Evolutionary conservation across 139 green algal genomes (phyloP).

Genomic region (Chlorella sorokiniana): DNA sequence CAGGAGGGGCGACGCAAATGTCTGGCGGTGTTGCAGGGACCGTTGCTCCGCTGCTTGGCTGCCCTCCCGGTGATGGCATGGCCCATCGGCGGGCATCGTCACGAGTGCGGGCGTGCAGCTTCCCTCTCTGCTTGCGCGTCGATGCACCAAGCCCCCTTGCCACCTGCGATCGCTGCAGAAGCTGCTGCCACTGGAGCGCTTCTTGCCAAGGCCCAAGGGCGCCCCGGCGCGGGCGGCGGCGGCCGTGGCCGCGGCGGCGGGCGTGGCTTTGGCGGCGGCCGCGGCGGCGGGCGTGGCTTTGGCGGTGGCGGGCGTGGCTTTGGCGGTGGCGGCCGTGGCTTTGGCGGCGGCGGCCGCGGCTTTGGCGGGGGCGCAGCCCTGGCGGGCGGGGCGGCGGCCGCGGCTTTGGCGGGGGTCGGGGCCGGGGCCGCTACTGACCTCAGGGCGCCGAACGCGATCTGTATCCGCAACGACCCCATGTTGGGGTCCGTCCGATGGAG

Average conservation of each 20-base stretch:
- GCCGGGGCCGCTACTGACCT: conserved; percentile 3
- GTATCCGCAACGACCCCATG: too few relatives aligned
- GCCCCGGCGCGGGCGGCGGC: conserved; percentile 37
- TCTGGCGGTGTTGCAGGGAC: background rate
- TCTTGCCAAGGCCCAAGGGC: conserved; percentile 88
- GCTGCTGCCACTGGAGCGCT: conserved; percentile 86
- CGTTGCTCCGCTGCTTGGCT: too few relatives aligned
- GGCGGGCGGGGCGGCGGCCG: background rate
- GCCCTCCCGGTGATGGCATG: too few relatives aligned
- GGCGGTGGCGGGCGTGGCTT: background rate
- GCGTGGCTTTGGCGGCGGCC: conserved; percentile 1
- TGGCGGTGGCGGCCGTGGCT: background rate
- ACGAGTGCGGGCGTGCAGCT: too few relatives aligned
- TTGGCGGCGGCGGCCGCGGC: conserved; percentile 2
- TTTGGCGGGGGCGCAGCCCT: background rate
- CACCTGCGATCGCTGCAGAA: conserved; percentile 39
- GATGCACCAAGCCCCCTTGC: background rate
- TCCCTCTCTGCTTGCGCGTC: background rate
- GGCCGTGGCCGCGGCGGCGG: conserved; percentile 22
- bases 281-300: conserved; percentile 12
- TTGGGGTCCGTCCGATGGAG: too few relatives aligned
- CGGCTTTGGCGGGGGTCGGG: conserved; percentile 27
- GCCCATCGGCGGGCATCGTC: too few relatives aligned
- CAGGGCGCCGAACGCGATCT: too few relatives aligned
- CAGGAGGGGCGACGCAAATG: background rate